These are phyloP conservation scores for Hyphodiscus hymeniophilus DNA, from an alignment of 495 filamentous ascomycete genomes.

Conservation along the genomic window DNA sequence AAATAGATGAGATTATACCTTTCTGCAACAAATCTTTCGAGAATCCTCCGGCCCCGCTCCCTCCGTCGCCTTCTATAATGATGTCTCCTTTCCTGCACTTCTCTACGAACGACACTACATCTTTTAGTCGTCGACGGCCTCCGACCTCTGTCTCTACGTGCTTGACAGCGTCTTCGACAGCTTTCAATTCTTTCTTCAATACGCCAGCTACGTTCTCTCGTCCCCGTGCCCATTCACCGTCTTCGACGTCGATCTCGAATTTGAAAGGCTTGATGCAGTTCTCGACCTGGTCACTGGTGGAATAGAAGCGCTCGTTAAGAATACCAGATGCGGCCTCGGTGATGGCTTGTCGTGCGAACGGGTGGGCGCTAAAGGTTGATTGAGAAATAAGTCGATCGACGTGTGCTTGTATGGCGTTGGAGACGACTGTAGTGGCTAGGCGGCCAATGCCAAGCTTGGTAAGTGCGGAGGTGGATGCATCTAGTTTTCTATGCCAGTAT, in stretches of 20 bases:
- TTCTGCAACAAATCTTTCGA: conserved; percentile 69
- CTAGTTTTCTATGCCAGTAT: conserved; percentile 92
- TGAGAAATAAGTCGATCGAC: conserved; percentile 68
- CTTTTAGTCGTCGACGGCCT: conserved; percentile 72
- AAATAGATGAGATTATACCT: conserved; percentile 43
- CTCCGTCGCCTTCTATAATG: conserved; percentile 70
- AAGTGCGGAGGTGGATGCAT: conserved; percentile 80
- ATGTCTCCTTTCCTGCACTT: conserved; percentile 77
- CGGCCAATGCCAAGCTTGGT: conserved; percentile 92
- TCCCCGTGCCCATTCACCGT: conserved; percentile 77
- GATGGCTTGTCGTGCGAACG: conserved; percentile 85
- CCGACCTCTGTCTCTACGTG: conserved; percentile 65
- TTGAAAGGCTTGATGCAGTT: conserved; percentile 99
- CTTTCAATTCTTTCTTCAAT: conserved; percentile 73
- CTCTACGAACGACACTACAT: conserved; percentile 89
- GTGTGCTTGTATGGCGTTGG: conserved; percentile 76
- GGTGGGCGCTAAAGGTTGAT: conserved; percentile 82
- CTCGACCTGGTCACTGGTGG: conserved; percentile 96
- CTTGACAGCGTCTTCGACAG: conserved; percentile 73
- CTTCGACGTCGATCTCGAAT: conserved; percentile 90
- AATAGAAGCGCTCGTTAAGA: conserved; percentile 89
- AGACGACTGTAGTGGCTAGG: conserved; percentile 83
- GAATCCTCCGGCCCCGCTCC: conserved; percentile 85
- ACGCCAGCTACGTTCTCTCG: conserved; percentile 69
- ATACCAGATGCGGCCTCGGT: conserved; percentile 81